Evolutionary conservation across 371 early-diverging fungal species (phyloP), one percentile per base, ranked within the genome.

Genomic region (Mucor irregularis): DNA sequence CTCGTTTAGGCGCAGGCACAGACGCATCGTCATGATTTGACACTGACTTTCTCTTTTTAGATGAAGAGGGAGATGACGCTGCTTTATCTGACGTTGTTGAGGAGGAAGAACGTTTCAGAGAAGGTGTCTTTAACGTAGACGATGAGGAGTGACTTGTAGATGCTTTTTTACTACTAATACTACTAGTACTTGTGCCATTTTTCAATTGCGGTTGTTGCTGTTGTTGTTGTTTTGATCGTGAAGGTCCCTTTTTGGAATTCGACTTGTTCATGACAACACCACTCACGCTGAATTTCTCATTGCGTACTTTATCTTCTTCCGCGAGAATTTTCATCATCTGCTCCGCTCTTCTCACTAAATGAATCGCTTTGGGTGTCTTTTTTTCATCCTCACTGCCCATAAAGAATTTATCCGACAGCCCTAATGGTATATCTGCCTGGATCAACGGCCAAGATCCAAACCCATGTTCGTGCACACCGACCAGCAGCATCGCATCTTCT

Each of bases 401-500:
- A 71, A 92, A 93, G 62, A 97, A 91, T 69, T 96, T 96, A 51
- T 81, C 82, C 2, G 77, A 62, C 37, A 99, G 79, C 0, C 88
- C 90, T 7, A 99, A 70, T 0, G 78, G 68, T 0, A 71, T 28
- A 58, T 99, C 98, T 3, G 85, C 84, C 44, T 90, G 89, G 16
- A 99, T 96, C 50, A 79, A 69, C 46, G 80, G 71, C 98, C 97
- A 97, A 57, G 86, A 89, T 9, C 98, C 97, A 73, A 95, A 96
- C 7, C 99, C 99, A 67, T 98, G 90, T 37, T 81, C 78, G 72
- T 91, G 90, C 17, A 97, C 88, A 51, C 99, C 99, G 16, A 95
- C 89, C 13, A 99, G 79, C 42, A 99, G 75, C 90, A 92, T 89
- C n/a, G 97, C 86, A 70, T 99, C 99, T 68, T 99, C 99, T 49